These are phyloP conservation scores for Rhizopogon salebrosus DNA, from an alignment of 768 basidiomycete genomes.

Conservation along the genomic window DNA sequence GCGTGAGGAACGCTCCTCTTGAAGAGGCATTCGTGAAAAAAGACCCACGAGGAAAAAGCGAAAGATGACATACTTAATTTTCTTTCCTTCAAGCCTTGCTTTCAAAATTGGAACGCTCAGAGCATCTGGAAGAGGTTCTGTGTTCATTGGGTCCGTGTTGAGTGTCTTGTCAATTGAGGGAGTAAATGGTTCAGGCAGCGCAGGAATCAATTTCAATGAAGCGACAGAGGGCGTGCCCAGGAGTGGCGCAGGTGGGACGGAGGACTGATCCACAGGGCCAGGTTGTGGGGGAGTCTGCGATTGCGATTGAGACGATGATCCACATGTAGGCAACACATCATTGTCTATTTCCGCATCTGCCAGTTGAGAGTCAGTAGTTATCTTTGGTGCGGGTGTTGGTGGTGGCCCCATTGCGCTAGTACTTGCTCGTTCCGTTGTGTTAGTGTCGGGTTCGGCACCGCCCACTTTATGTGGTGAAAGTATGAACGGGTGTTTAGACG, in stretches of 20 bases:
- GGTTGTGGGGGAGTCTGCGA: slow-evolving; percentile 1
- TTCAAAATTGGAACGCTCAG: slow-evolving; percentile 53
- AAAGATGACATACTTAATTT: slow-evolving; percentile 52
- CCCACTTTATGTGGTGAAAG: slow-evolving; percentile 49
- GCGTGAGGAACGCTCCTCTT: slow-evolving; percentile 71
- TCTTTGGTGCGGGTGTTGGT: slow-evolving; percentile 1
- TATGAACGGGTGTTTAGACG: slow-evolving; percentile 40
- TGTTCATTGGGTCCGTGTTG: slow-evolving; percentile 29
- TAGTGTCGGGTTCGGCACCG: slow-evolving; percentile 5
- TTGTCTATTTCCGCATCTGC: slow-evolving; percentile 8
- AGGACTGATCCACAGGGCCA: slow-evolving; percentile 25
- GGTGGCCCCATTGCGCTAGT: background rate
- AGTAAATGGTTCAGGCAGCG: slow-evolving; percentile 57
- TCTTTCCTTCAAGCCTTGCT: slow-evolving; percentile 60
- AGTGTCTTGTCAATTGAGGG: slow-evolving; percentile 60
- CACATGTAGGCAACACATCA: slow-evolving; percentile 28
- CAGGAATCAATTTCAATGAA: slow-evolving; percentile 15
- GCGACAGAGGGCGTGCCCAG: slow-evolving; percentile 18
- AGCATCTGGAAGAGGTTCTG: slow-evolving; percentile 49
- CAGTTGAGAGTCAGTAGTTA: background rate
- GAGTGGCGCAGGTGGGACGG: slow-evolving; percentile 28
- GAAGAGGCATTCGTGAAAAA: slow-evolving; percentile 9
- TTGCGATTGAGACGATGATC: slow-evolving; percentile 9
- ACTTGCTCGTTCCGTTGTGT: background rate
- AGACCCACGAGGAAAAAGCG: background rate